phyloP scores from a whole-genome alignment of 441 rosid species.

The Dalechampia spathulata region DNA sequence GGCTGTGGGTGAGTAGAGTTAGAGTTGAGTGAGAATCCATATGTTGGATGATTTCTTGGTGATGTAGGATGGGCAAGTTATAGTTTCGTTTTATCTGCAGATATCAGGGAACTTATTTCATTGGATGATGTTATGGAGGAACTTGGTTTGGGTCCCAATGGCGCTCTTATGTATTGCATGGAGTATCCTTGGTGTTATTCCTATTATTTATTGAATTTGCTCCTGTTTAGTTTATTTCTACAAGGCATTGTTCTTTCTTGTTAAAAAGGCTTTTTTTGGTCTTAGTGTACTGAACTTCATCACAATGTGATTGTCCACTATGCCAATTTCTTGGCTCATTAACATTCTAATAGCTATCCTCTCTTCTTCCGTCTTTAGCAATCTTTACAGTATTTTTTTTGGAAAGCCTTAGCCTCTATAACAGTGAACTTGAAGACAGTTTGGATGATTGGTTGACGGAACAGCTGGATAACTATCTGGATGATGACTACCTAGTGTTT shows the following conservation, averaged over 20 bases:
- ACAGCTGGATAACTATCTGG: conserved; percentile 78
- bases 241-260: no score
- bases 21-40: background rate
- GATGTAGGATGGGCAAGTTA: background rate
- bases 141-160: conserved; percentile 83
- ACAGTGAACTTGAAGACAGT: conserved; percentile 71
- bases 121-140: conserved; percentile 95
- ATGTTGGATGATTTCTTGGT: conserved; percentile 1
- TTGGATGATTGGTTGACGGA: conserved; percentile 81
- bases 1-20: conserved; percentile 52
- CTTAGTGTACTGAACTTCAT: no score
- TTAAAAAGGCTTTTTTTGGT: background rate
- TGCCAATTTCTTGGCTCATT: no score
- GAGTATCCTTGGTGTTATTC: conserved; percentile 61
- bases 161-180: conserved; percentile 75
- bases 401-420: conserved; percentile 28
- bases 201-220: no score
- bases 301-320: no score
- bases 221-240: no score
- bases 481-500: conserved; percentile 43
- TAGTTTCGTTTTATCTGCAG: conserved; percentile 30
- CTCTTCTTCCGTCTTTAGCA: no score
- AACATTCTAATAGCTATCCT: no score
- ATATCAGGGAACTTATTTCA: conserved; percentile 76
- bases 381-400: no score